These are phyloP conservation scores for Hysterium pulicare DNA, from an alignment of 2,329 filamentous ascomycete species.

Conservation along the genomic window DNA sequence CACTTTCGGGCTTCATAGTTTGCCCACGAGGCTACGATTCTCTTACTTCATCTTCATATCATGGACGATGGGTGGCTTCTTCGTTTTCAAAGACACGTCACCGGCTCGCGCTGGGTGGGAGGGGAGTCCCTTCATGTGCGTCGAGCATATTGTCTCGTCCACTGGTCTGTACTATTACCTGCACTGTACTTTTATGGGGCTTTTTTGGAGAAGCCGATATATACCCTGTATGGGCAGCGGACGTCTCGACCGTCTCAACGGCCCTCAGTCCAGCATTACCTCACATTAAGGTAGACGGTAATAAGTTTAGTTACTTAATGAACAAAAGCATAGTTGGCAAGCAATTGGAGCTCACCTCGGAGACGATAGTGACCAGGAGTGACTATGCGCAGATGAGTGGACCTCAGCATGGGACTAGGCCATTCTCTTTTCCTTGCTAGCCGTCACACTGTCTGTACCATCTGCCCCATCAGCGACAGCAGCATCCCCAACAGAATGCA, in stretches of 20 bases:
- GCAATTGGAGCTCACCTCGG: neutral
- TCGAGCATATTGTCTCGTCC: constrained; percentile 17
- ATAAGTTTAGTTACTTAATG: constrained; percentile 32
- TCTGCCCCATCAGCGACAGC: neutral
- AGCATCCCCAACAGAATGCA: constrained; percentile 30
- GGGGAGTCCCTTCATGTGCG: constrained; percentile 17
- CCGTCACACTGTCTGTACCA: neutral
- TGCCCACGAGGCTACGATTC: constrained; percentile 40
- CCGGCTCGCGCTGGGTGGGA: constrained; percentile 35
- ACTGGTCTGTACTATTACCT: constrained; percentile 39
- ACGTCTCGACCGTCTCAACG: constrained; percentile 8
- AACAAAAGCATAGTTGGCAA: constrained; percentile 17
- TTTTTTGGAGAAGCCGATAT: constrained; percentile 25
- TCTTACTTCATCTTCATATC: constrained; percentile 24
- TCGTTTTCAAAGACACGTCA: constrained; percentile 29
- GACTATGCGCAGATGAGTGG: neutral
- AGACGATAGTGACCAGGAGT: constrained; percentile 15
- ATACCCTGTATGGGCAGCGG: constrained; percentile 24
- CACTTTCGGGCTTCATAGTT: constrained; percentile 25
- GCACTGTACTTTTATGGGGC: constrained; percentile 40
- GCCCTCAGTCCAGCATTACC: constrained; percentile 27
- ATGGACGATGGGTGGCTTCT: constrained; percentile 26
- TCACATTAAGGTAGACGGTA: constrained; percentile 25
- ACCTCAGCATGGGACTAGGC: neutral
- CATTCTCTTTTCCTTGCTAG: constrained; percentile 2